A percentile compares a stretch with the other conserved stretches of the same genome.
Evolutionary conservation across 2,329 filamentous ascomycete species (phyloP).

Genomic region (Ophiostoma himal-ulmi): DNA sequence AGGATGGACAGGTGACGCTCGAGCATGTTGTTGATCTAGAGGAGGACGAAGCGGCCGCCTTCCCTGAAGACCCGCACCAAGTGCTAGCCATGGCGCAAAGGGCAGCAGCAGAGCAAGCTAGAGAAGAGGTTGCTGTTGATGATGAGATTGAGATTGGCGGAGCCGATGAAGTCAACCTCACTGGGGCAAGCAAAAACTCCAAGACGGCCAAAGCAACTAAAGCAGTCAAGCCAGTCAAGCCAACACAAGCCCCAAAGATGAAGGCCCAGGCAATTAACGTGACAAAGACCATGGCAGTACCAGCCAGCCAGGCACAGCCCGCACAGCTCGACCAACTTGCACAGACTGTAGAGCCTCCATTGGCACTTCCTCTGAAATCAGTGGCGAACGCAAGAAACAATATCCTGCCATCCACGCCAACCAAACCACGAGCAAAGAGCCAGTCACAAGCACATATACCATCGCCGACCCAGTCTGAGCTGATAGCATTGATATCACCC

Average conservation of each 20-base stretch:
- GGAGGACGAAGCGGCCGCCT: constrained; percentile 43
- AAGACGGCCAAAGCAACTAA: neutral
- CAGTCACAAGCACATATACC: neutral
- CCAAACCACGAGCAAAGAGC: neutral
- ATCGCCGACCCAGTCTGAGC: neutral
- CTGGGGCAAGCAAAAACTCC: neutral
- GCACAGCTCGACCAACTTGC: no score
- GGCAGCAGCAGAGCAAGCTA: constrained; percentile 23
- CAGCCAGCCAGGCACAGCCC: neutral
- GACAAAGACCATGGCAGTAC: neutral
- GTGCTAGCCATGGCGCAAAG: constrained; percentile 26
- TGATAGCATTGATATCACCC: neutral
- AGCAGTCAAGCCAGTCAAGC: neutral
- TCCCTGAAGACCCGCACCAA: constrained; percentile 27
- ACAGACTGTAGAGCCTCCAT: neutral
- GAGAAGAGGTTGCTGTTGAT: neutral
- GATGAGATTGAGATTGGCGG: neutral
- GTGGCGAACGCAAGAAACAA: neutral
- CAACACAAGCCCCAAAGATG: neutral
- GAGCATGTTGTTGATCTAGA: constrained; percentile 56
- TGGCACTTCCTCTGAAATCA: neutral
- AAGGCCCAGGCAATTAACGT: neutral
- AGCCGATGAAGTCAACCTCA: neutral
- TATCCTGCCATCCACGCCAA: neutral
- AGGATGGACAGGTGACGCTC: constrained; percentile 58